These are phyloP conservation scores for Arthroderma sp. DNA, from an alignment of 2,329 filamentous ascomycete genomes.

Conservation along the genomic window DNA sequence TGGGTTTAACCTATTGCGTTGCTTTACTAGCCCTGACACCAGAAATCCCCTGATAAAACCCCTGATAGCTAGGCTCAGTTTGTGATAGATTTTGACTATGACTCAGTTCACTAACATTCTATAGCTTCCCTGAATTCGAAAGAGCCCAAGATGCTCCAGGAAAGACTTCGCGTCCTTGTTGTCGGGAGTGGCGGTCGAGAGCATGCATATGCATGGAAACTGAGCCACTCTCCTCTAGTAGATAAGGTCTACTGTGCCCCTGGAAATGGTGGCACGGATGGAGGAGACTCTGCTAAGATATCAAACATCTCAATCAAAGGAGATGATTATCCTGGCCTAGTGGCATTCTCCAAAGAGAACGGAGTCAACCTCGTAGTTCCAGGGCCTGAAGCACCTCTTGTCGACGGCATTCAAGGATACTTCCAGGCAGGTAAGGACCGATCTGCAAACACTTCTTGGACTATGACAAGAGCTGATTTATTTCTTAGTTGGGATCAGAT, in stretches of 20 bases:
- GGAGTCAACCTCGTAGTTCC: constrained; percentile 73
- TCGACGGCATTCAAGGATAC: constrained; percentile 75
- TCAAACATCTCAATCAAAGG: constrained; percentile 61
- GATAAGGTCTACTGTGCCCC: constrained; percentile 57
- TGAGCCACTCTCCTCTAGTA: constrained; percentile 68
- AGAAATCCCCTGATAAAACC: not conserved
- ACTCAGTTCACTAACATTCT: not conserved
- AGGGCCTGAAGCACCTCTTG: constrained; percentile 85
- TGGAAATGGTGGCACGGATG: constrained; percentile 79
- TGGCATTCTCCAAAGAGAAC: constrained; percentile 60
- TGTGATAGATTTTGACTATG: not conserved
- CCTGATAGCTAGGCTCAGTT: not conserved
- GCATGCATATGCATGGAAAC: constrained; percentile 88
- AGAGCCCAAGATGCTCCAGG: constrained; percentile 27
- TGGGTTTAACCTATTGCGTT: too few species aligned
- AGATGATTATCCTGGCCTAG: constrained; percentile 66
- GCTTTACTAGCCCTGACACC: not conserved
- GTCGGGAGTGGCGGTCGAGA: constrained; percentile 91
- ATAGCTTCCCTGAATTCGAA: not conserved
- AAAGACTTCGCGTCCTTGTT: constrained; percentile 60
- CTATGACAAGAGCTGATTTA: not conserved
- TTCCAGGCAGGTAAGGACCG: constrained; percentile 48
- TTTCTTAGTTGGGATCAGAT: constrained; percentile 53
- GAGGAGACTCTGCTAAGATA: constrained; percentile 49
- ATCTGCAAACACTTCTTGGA: not conserved